Evolutionary conservation across 257 asterid genomes (phyloP).

Genomic region (Linaria vulgaris): DNA sequence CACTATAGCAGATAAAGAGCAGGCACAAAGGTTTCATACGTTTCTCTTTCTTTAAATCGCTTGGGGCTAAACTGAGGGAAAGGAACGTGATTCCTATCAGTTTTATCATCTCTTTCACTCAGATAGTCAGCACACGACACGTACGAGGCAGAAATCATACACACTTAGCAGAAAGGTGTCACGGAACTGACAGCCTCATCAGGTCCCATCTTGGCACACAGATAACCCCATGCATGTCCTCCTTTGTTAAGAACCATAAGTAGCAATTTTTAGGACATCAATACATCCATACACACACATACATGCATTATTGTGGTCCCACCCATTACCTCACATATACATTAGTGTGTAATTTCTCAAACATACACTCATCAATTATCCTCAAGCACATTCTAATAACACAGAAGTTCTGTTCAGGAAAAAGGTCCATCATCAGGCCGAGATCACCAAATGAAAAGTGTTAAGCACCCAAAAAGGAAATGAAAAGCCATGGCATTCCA

Average conservation of each 20-base stretch:
- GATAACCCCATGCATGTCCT: not conserved
- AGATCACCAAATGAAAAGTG: not conserved
- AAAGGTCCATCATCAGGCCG: not conserved
- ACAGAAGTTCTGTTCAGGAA: not conserved
- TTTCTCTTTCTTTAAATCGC: not conserved
- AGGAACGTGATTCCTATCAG: not conserved
- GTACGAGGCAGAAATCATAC: too few species aligned
- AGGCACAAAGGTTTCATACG: not conserved
- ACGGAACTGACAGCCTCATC: not conserved
- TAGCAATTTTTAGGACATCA: not conserved
- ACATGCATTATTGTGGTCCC: not conserved
- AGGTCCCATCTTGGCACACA: not conserved
- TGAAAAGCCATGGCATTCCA: not conserved
- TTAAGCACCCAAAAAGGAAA: not conserved
- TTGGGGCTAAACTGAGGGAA: conserved; percentile 6
- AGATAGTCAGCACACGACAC: not conserved
- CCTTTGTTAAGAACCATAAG: not conserved
- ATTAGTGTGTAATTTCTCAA: not conserved
- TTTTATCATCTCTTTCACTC: conserved; percentile 1
- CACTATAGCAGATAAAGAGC: conserved; percentile 7
- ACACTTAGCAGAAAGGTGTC: not conserved
- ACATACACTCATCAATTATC: not conserved
- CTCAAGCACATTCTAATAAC: not conserved
- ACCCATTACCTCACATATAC: not conserved
- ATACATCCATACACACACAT: too few species aligned